A percentile compares a stretch with the other conserved stretches of the same genome.
Conservation (phyloP, 331 rosid genomes). For the Spiraea crenata region DNA sequence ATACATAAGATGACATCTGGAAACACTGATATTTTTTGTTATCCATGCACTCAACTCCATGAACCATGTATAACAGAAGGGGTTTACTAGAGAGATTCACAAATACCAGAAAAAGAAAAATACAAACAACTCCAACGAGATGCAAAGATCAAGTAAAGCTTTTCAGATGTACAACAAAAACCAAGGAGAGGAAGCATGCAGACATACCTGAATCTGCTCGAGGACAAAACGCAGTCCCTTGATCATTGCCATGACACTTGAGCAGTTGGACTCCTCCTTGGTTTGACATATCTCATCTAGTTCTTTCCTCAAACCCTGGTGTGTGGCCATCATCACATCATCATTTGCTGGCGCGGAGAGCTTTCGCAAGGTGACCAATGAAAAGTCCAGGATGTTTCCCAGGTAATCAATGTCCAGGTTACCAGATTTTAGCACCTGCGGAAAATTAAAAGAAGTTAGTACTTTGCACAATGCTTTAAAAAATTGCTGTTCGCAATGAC, state of each 20-base stretch:
- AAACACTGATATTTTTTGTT: too few relatives aligned
- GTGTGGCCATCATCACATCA: slow-evolving; percentile 56
- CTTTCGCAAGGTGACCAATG: slow-evolving; percentile 71
- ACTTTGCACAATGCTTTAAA: background rate
- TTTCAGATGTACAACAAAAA: background rate
- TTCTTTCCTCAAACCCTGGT: slow-evolving; percentile 54
- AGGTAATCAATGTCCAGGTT: slow-evolving; percentile 76
- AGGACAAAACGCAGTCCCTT: slow-evolving; percentile 86
- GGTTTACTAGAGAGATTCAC: background rate
- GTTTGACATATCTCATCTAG: slow-evolving; percentile 61
- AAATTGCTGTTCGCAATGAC: background rate
- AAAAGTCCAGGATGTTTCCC: slow-evolving; percentile 77
- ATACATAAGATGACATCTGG: background rate
- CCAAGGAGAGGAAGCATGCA: slow-evolving; percentile 23
- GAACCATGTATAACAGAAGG: background rate
- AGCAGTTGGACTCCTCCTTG: slow-evolving; percentile 44
- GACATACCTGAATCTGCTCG: slow-evolving; percentile 85
- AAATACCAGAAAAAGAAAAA: background rate
- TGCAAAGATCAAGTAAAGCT: too few relatives aligned
- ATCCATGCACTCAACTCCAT: background rate
- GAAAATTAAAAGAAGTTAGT: slow-evolving; percentile 9
- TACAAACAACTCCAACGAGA: background rate
- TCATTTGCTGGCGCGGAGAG: slow-evolving; percentile 82
- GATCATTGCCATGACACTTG: slow-evolving; percentile 67
- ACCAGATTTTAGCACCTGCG: slow-evolving; percentile 76